Base-by-base conservation (phyloP, 2,329 filamentous ascomycete genomes). In the Diaporthe sp. region DNA sequence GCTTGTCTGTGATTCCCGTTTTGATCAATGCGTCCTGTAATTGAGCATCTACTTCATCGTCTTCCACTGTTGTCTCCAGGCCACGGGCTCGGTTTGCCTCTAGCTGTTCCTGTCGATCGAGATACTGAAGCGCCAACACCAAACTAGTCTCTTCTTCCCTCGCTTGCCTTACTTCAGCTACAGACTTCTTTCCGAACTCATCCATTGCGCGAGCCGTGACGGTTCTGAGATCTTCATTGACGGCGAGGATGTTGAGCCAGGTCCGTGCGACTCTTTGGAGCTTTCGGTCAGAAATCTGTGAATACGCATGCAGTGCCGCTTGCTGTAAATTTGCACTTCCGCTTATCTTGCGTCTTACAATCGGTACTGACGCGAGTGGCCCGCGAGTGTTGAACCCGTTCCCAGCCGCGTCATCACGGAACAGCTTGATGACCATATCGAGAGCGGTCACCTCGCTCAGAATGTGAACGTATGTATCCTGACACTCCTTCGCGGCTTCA, bases 51-150 rank as follows among this genome's bases (percentile, higher is more conserved):
- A 61, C 15, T 22, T 28, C 19, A 61, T 42, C 35, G n/a, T 61
- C 38, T 19, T 40, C 58, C 13, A 17, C 2, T 3, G n/a, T 42
- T 15, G n/a, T 61, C 58, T 61, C 17, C 2, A 61, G 35, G 1
- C 58, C 38, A 42, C 7, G n/a, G 10, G 15, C 22, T 28, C 9
- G 9, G 19, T 61, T 42, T 28, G 58, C 58, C 38, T 61, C 58
- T 28, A 61, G n/a, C 9, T 61, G 58, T 28, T 42, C 58, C 58
- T 42, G 15, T 42, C 58, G 58, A 61, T 61, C 58, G 1, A 61
- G 58, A 15, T 42, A 42, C 35, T 28, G 35, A 42, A 61, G n/a
- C 3, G 58, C 58, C 6, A 40, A 42, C 7, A n/a, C 38, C 15
- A 61, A 8, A 28, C 15, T n/a, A 10, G 35, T 42, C 38, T 61